These are phyloP conservation scores for Exophiala alcalophila DNA, from an alignment of 2,329 filamentous ascomycete species.

Conservation along the genomic window DNA sequence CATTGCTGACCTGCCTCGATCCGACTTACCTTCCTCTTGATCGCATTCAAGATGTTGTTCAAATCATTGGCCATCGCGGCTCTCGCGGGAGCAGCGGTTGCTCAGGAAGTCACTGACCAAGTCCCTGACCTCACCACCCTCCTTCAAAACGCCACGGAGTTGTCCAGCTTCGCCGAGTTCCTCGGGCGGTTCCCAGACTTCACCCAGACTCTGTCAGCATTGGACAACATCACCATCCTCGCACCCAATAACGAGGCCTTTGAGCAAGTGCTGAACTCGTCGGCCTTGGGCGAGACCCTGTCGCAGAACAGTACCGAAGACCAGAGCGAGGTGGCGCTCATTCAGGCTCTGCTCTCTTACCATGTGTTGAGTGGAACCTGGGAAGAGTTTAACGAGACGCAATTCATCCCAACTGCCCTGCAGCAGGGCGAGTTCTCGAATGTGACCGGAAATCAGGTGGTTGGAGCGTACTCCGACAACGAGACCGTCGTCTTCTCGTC, in stretches of 20 bases:
- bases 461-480: constrained; percentile 44
- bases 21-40: constrained; percentile 2
- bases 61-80: constrained; percentile 27
- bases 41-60: constrained; percentile 30
- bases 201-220: constrained; percentile 32
- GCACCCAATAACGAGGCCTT: constrained; percentile 57
- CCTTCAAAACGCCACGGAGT: constrained; percentile 14
- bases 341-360: constrained; percentile 54
- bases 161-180: constrained; percentile 26
- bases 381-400: constrained; percentile 28
- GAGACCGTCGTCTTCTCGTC: constrained; percentile 51
- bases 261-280: constrained; percentile 37
- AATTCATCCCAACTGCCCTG: constrained; percentile 51
- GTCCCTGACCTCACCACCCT: constrained; percentile 22
- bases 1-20: neutral
- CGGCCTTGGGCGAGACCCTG: constrained; percentile 33
- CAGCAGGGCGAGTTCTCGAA: constrained; percentile 54
- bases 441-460: constrained; percentile 58
- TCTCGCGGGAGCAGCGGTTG: constrained; percentile 26
- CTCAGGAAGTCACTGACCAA: too few relatives aligned
- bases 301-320: too few relatives aligned
- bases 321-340: constrained; percentile 12
- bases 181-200: constrained; percentile 21
- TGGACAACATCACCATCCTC: constrained; percentile 56
- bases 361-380: constrained; percentile 58